These are phyloP conservation scores for Cercospora sp. DNA, from an alignment of 2,329 filamentous ascomycete species.

Conservation along the genomic window DNA sequence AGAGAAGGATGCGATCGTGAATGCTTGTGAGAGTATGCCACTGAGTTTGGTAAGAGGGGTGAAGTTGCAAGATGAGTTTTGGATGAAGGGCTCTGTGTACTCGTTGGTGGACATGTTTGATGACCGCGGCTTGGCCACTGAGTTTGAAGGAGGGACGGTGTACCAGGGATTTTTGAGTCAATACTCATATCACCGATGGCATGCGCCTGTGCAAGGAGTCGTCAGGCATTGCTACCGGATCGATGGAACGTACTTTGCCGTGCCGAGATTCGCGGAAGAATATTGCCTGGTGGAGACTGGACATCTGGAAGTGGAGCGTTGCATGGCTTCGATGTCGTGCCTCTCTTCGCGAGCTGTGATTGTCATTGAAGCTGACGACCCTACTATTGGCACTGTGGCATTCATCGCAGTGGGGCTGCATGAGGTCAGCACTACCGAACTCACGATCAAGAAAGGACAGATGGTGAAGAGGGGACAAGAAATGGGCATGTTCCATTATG, in stretches of 20 bases:
- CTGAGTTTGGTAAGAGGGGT: neutral
- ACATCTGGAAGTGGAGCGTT: neutral
- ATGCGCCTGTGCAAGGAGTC: neutral
- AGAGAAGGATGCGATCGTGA: neutral
- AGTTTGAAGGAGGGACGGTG: neutral
- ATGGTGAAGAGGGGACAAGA: neutral
- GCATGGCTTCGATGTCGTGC: neutral
- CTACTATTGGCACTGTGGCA: neutral
- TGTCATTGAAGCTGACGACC: neutral
- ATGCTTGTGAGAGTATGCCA: neutral
- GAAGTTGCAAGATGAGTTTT: neutral
- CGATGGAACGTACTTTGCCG: neutral
- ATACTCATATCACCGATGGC: neutral
- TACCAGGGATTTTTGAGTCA: neutral
- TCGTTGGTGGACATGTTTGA: neutral
- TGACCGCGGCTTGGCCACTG: neutral
- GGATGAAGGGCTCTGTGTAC: neutral
- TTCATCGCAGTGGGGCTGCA: neutral
- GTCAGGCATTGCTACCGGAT: neutral
- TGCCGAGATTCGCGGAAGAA: neutral
- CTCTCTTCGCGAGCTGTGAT: neutral
- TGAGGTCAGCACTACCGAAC: neutral
- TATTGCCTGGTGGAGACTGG: neutral
- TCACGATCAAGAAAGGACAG: neutral
- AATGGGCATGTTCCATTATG: neutral